phyloP scores from a whole-genome alignment of 768 basidiomycete genomes.

The Heimioporus sp. region DNA sequence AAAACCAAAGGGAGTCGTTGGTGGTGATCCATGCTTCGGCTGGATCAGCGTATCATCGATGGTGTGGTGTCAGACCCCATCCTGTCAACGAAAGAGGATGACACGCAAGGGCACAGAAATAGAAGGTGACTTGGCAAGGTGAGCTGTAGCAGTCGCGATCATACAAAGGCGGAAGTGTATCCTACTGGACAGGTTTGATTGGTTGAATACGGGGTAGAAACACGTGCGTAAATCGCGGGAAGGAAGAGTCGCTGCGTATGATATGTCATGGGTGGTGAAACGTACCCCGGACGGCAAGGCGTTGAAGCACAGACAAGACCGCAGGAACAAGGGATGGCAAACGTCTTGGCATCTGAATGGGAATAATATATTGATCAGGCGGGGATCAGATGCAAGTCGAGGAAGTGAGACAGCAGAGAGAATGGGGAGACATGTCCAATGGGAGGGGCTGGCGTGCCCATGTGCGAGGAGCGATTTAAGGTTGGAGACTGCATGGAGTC shows the following conservation, averaged over 20 bases:
- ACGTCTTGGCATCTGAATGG: constrained; percentile 7
- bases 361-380: too few species aligned
- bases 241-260: background rate
- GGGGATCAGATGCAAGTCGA: constrained; percentile 13
- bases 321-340: constrained; percentile 1
- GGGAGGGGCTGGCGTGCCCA: constrained; percentile 8
- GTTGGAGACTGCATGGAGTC: constrained; percentile 11
- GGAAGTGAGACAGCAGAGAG: constrained; percentile 15
- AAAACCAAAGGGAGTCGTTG: too few species aligned
- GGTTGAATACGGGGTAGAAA: background rate
- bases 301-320: background rate
- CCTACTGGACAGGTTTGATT: background rate
- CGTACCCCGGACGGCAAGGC: background rate
- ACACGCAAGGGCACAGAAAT: too few species aligned
- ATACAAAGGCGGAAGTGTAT: too few species aligned
- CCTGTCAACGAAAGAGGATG: too few species aligned
- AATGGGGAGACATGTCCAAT: constrained; percentile 5
- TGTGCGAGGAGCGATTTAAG: constrained; percentile 5
- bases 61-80: too few species aligned
- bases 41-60: too few species aligned
- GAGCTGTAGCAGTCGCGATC: too few species aligned
- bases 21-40: too few species aligned
- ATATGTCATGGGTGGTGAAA: constrained; percentile 2
- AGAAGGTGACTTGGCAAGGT: too few species aligned
- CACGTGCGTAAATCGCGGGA: constrained; percentile 8